A percentile compares a stretch with the other conserved stretches of the same genome.
phyloP scores from a whole-genome alignment of 495 filamentous ascomycete species.

The Annulohypoxylon nitens region DNA sequence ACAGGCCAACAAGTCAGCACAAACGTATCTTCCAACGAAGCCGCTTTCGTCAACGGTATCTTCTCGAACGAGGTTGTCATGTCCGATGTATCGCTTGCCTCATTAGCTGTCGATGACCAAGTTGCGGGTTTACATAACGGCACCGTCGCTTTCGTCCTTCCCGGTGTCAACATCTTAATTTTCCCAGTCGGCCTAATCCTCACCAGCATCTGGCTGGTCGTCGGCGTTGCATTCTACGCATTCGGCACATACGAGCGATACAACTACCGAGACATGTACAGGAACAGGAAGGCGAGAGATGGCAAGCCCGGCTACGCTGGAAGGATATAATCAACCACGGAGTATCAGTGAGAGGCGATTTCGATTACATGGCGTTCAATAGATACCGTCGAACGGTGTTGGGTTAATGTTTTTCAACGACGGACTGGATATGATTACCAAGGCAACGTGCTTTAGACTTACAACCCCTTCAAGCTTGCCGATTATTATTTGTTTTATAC shows the following conservation, averaged over 20 bases:
- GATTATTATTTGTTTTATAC: conserved; percentile 36
- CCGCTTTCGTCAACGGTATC: conserved; percentile 76
- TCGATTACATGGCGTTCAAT: conserved; percentile 29
- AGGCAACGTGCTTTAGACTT: conserved; percentile 26
- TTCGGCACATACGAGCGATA: conserved; percentile 73
- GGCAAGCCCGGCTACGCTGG: conserved; percentile 50
- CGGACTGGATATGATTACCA: conserved; percentile 33
- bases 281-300: conserved; percentile 63
- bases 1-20: conserved; percentile 65
- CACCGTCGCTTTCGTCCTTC: conserved; percentile 70
- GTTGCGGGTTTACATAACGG: conserved; percentile 53
- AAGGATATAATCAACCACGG: conserved; percentile 50
- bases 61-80: conserved; percentile 67
- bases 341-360: background rate
- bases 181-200: conserved; percentile 77
- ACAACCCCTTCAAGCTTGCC: conserved; percentile 16
- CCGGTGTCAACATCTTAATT: conserved; percentile 74
- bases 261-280: conserved; percentile 72
- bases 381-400: conserved; percentile 16
- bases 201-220: conserved; percentile 70
- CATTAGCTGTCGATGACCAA: conserved; percentile 55
- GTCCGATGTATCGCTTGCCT: conserved; percentile 58
- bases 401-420: conserved; percentile 32
- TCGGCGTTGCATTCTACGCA: conserved; percentile 68
- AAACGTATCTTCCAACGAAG: conserved; percentile 72